phyloP scores from a whole-genome alignment of 2,329 filamentous ascomycete species.

The Ceratocystis diversiconidia region DNA sequence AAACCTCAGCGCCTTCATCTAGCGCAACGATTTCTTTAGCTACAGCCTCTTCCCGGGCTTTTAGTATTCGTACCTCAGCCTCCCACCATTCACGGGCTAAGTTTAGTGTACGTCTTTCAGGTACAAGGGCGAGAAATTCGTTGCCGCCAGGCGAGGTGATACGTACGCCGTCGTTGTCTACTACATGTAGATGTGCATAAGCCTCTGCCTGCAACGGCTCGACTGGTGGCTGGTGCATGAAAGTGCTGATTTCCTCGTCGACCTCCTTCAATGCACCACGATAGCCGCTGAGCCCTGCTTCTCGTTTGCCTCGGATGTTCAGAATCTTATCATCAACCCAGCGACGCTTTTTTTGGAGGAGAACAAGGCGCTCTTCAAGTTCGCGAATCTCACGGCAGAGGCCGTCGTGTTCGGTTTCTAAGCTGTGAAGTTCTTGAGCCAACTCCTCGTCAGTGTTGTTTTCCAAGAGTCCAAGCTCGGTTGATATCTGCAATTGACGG shows the following conservation, averaged over 20 bases:
- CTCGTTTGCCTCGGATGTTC: constrained; percentile 49
- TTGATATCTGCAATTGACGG: constrained; percentile 35
- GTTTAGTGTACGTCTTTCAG: constrained; percentile 50
- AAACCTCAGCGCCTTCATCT: constrained; percentile 51
- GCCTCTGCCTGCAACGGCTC: constrained; percentile 38
- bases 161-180: constrained; percentile 17
- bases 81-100: constrained; percentile 62
- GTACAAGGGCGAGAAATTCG: constrained; percentile 46
- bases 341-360: constrained; percentile 45
- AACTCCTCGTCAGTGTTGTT: constrained; percentile 42
- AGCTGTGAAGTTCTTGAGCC: constrained; percentile 44
- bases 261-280: constrained; percentile 51
- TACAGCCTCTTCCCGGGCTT: constrained; percentile 40
- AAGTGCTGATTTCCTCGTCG: constrained; percentile 44
- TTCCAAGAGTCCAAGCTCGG: constrained; percentile 41
- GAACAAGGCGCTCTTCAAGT: constrained; percentile 48
- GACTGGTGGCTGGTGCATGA: constrained; percentile 45
- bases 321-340: constrained; percentile 45
- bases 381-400: constrained; percentile 51
- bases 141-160: constrained; percentile 28
- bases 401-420: constrained; percentile 38
- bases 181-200: constrained; percentile 20
- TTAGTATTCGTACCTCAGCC: constrained; percentile 43
- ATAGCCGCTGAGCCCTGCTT: constrained; percentile 60
- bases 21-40: constrained; percentile 50